Conservation (phyloP, 2,329 filamentous ascomycete genomes). For the Cercospora janseana region DNA sequence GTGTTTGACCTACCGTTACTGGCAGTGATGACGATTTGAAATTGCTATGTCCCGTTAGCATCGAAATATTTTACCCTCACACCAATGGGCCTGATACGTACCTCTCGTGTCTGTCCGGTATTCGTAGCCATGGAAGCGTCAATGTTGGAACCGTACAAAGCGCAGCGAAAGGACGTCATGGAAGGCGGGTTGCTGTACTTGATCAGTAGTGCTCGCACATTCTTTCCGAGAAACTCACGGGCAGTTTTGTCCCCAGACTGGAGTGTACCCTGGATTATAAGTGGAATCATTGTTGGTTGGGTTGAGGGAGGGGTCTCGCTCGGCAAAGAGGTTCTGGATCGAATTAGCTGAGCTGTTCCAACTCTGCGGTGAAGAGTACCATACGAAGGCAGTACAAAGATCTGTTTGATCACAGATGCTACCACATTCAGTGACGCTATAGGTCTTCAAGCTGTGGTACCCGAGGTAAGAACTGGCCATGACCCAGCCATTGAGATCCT, state of each 20-base stretch:
- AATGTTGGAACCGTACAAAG: slow-evolving; percentile 36
- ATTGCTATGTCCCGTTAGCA: too few relatives aligned
- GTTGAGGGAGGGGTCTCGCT: slow-evolving; percentile 29
- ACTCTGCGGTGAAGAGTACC: not conserved
- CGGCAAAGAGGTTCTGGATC: slow-evolving; percentile 24
- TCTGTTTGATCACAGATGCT: slow-evolving; percentile 26
- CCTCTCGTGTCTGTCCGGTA: slow-evolving; percentile 25
- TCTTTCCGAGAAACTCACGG: slow-evolving; percentile 7
- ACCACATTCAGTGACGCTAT: slow-evolving; percentile 27
- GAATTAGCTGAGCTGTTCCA: not conserved
- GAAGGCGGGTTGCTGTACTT: slow-evolving; percentile 24
- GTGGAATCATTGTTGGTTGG: slow-evolving; percentile 28
- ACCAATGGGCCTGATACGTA: too few relatives aligned
- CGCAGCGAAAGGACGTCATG: slow-evolving; percentile 37
- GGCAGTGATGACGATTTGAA: slow-evolving; percentile 32
- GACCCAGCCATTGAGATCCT: slow-evolving; percentile 25
- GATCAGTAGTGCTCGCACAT: not conserved
- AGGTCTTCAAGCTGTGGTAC: slow-evolving; percentile 27
- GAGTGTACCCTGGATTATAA: slow-evolving; percentile 22
- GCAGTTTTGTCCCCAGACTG: slow-evolving; percentile 29
- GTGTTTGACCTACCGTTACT: slow-evolving; percentile 29
- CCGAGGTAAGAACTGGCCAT: slow-evolving; percentile 27
- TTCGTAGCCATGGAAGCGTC: slow-evolving; percentile 30
- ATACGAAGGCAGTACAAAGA: slow-evolving; percentile 26
- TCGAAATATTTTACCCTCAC: too few relatives aligned